These are phyloP conservation scores for Jamesozyma spencerorum DNA, from an alignment of 805 yeast genomes.

Conservation along the genomic window DNA sequence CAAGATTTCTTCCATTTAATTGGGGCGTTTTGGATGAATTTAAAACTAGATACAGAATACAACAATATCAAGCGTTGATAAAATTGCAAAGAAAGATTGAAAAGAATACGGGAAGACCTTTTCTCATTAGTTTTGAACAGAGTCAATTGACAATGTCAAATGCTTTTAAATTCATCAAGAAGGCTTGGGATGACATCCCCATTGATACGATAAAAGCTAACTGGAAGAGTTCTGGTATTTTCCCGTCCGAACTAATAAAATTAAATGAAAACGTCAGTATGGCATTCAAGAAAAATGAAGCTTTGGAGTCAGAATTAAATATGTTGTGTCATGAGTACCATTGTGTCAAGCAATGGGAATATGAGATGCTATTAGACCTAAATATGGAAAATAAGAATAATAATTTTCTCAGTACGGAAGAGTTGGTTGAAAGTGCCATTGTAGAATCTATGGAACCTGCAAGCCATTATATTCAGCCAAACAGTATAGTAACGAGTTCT, in stretches of 20 bases:
- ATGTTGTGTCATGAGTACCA: constrained; percentile 39
- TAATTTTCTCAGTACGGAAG: constrained; percentile 48
- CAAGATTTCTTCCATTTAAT: constrained; percentile 48
- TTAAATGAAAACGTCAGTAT: constrained; percentile 24
- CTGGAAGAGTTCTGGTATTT: constrained; percentile 37
- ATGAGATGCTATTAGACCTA: constrained; percentile 44
- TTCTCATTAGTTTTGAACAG: constrained; percentile 29
- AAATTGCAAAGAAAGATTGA: constrained; percentile 20
- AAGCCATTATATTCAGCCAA: background rate
- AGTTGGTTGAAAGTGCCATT: constrained; percentile 51
- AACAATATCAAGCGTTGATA: constrained; percentile 40
- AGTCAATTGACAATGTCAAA: constrained; percentile 44
- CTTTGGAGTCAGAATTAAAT: constrained; percentile 34
- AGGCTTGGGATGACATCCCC: constrained; percentile 44
- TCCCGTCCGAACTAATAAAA: constrained; percentile 29
- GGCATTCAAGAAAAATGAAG: constrained; percentile 30
- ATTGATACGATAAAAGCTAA: constrained; percentile 32
- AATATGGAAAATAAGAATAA: constrained; percentile 35
- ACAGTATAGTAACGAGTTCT: constrained; percentile 1
- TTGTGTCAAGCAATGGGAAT: constrained; percentile 50
- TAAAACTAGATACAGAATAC: constrained; percentile 46
- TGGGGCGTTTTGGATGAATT: constrained; percentile 59
- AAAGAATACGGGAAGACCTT: constrained; percentile 9
- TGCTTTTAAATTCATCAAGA: constrained; percentile 49
- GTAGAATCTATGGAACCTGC: constrained; percentile 37